These are phyloP conservation scores for Cyberlindnera maclurae DNA, from an alignment of 805 yeast genomes.

Conservation along the genomic window DNA sequence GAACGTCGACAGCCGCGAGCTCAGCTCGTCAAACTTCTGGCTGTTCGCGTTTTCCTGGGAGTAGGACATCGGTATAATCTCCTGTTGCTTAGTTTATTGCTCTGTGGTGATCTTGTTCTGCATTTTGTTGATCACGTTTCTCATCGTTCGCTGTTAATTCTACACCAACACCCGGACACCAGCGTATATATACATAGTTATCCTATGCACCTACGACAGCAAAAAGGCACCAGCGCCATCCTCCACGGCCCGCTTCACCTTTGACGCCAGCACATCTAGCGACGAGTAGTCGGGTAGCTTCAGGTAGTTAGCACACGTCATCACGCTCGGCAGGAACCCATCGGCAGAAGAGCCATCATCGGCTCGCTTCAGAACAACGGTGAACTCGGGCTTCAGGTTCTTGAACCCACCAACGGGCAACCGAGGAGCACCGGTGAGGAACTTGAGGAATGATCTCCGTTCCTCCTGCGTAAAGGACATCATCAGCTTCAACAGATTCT, in stretches of 20 bases:
- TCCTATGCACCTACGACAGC: conserved; percentile 43
- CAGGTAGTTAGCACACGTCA: conserved; percentile 95
- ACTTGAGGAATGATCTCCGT: conserved; percentile 71
- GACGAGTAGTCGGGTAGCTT: conserved; percentile 80
- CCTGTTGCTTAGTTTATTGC: no score
- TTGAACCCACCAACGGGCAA: conserved; percentile 93
- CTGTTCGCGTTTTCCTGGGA: conserved; percentile 43
- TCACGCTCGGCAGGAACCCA: conserved; percentile 88
- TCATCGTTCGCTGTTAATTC: no score
- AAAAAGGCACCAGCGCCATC: conserved; percentile 90
- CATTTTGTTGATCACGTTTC: no score
- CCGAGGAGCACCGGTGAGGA: conserved; percentile 88
- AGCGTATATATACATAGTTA: no score
- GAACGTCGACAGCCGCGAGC: conserved; percentile 57
- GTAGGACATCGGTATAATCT: conserved; percentile 15
- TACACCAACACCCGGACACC: no score
- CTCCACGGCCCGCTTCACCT: conserved; percentile 61
- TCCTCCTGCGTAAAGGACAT: conserved; percentile 44
- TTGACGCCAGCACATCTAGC: conserved; percentile 47
- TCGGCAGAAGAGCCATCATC: conserved; percentile 66
- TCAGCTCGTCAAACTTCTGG: conserved; percentile 51
- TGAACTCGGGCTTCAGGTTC: conserved; percentile 70
- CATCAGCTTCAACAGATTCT: conserved; percentile 56
- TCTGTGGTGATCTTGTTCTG: no score
- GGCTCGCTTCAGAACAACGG: conserved; percentile 79